Base-by-base conservation (phyloP, 2,329 filamentous ascomycete species). In the Pseudogymnoascus sp. region DNA sequence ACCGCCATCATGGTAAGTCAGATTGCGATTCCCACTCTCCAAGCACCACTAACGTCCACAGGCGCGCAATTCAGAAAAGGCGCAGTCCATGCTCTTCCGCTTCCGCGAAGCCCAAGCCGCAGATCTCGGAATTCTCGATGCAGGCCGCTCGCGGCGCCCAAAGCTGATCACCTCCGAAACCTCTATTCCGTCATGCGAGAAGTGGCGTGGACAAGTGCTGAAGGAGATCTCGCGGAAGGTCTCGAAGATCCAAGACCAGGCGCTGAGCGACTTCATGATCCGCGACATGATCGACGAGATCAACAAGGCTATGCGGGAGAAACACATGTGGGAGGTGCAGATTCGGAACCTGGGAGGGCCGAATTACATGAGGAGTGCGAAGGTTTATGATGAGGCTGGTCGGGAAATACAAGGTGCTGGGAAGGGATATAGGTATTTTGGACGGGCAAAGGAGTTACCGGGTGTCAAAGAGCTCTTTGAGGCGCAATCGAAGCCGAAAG, bases 71-170 rank as follows among this genome's bases (percentile, higher is more conserved):
- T 93, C 91, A 52, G 93, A 97, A 83, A 99, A 97, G 78, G 93
- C 95, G 72, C 95, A 99, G 81, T 97, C 93, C 58, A 99, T 99
- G 93, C 93, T 99, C 77, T 99, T 97, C 81, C 93, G 95, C 82
- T 99, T 99, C 82, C 91, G 95, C 76, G 95, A 96, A 73, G 90
- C 93, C 71, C 95, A 97, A 84, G 93, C 93, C 68, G 91, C 92
- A 67, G 93, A 97, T 78, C 84, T 97, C 58, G 93, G 93, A 73
- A 97, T 97, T 76, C 90, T 99, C 77, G 93, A 97, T 80, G 89
- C 89, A 28, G 90, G 91, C 64, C 90, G 93, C 65, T 89, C 91
- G 7, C 90, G 93, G 9, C 91, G 95, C 2, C 95, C 95, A 61
- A 96, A 93, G 77, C 84, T 88, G 67, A 97, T 97, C 75, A 96